Base-by-base conservation (phyloP, 257 asterid species). In the Jaltomata sinuosa region DNA sequence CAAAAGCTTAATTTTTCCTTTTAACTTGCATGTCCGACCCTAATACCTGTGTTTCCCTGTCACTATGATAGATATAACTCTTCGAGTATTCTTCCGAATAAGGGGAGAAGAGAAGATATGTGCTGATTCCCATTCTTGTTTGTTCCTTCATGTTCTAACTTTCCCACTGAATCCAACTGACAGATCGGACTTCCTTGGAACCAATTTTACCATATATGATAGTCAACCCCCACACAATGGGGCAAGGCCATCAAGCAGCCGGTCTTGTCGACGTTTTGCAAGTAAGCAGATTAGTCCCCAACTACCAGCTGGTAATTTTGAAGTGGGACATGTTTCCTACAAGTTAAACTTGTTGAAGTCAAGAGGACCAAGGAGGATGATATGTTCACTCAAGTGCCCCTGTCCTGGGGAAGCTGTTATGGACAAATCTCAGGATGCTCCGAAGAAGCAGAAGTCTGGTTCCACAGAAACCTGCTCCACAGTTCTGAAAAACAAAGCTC, bases 281-380 rank as follows among this genome's bases (percentile, higher is more conserved):
- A 91, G 90, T 88, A 96, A 93, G 89, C 98, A 92, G 82, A 94
- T 96, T 86, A 93, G 99, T 55, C 99, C 99, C 80, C 98, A 96
- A 84, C 92, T 94, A 83, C 92, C 98, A 65, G 89, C 98, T 8
- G 94, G 97, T 52, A 94, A 96, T 89, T 96, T 92, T 18, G 97
- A 93, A 86, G 90, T 96, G 2, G 99, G 99, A 40, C 91, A 89
- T 1, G 94, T 96, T 8, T 91, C 95, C 27, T 96, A 96, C 79
- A 96, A 96, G 83, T 96, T 93, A 74, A 96, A 94, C 85, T 94
- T 96, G 85, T 88, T 96, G 85, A 94, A 96, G 67, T 93, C 99
- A n/a, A 90, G 99, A 88, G 98, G 98, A 61, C 99, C 99, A 54
- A 90, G 99, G 84, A 92, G 98, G 85, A 96, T 94, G 99, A 87